Evolutionary conservation across 306 rosid genomes (phyloP).

Genomic region (cucumber (Cucumis sativus)): Cucumber_9930_V3 NC_026657.2:10195501-10196000

Average conservation of each 20-base stretch:
- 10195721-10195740: slow-evolving; percentile 79
- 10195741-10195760: slow-evolving; percentile 85
- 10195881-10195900: too few species aligned
- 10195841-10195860: too few species aligned
- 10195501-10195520: slow-evolving; percentile 89
- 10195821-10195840: too few species aligned
- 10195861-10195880: too few species aligned
- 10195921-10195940: too few species aligned
- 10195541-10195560: not conserved
- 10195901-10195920: too few species aligned
- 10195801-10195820: not conserved
- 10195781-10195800: slow-evolving; percentile 7
- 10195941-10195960: too few species aligned
- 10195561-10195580: not conserved
- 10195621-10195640: slow-evolving; percentile 1
- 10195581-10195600: not conserved
- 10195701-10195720: slow-evolving; percentile 87
- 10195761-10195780: slow-evolving; percentile 76
- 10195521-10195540: slow-evolving; percentile 79
- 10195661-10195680: slow-evolving; percentile 87
- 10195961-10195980: too few species aligned
- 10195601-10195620: slow-evolving; percentile 6
- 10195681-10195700: slow-evolving; percentile 94
- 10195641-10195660: slow-evolving; percentile 68
- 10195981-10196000: too few species aligned